phyloP scores from a whole-genome alignment of 2,329 filamentous ascomycete species.

The Pyrenophora tritici-repentis region DNA sequence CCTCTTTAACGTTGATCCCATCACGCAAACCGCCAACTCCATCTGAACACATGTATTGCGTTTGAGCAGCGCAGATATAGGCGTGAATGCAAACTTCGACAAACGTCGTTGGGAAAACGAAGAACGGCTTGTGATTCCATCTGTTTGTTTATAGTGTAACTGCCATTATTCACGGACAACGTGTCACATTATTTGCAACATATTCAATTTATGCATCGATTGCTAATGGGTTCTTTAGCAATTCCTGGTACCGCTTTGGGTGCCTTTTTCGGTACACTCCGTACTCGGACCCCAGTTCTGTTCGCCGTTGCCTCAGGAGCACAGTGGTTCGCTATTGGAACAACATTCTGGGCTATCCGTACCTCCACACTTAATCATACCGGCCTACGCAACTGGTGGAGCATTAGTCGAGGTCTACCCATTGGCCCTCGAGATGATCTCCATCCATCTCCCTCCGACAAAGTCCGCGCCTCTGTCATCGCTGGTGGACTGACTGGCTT shows the following conservation, averaged over 20 bases:
- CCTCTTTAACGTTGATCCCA: background rate
- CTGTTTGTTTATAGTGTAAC: background rate
- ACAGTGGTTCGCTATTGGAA: slow-evolving; percentile 81
- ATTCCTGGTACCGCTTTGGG: slow-evolving; percentile 67
- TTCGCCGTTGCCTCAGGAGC: slow-evolving; percentile 74
- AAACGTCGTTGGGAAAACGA: too few relatives aligned
- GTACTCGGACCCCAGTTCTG: slow-evolving; percentile 67
- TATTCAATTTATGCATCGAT: background rate
- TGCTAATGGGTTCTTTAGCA: slow-evolving; percentile 49
- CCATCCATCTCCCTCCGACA: slow-evolving; percentile 62
- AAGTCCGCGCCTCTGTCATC: slow-evolving; percentile 68
- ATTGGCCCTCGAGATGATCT: slow-evolving; percentile 41
- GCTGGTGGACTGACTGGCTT: slow-evolving; percentile 70
- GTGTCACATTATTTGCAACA: too few relatives aligned
- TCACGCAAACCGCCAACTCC: background rate
- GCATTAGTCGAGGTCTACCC: slow-evolving; percentile 33
- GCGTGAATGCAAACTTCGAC: too few relatives aligned
- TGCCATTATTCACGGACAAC: background rate
- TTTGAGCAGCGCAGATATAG: too few relatives aligned
- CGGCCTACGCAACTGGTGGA: slow-evolving; percentile 41
- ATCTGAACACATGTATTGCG: background rate
- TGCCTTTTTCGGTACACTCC: slow-evolving; percentile 57
- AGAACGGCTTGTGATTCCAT: too few relatives aligned
- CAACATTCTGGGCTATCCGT: slow-evolving; percentile 72
- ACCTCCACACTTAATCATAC: slow-evolving; percentile 45